Evolutionary conservation across 2,329 filamentous ascomycete species (phyloP), one percentile per base, ranked within the genome.

Genomic region (Blumeria hordei): DNA sequence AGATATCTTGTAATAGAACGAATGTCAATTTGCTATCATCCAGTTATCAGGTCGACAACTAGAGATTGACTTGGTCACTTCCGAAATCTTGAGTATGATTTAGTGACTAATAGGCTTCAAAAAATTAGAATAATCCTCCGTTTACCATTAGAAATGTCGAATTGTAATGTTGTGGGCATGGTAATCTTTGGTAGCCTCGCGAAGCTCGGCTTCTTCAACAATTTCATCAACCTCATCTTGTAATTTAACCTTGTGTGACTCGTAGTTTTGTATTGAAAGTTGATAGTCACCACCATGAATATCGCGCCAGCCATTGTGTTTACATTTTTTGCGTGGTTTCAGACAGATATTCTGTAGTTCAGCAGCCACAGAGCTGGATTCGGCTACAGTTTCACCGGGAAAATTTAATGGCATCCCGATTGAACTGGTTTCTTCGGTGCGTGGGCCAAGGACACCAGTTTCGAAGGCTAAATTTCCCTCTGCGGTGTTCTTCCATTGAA

Each of bases 121-220:
- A 43, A 43, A 8, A 6, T 43, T 43, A n/a, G 18, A 43, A 9
- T 12, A n/a, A 43, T 7, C 14, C 18, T 14, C 7, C 14, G 18
- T 5, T 6, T 43, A 43, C 14, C 6, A 8, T 57, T 53, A 62
- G 44, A 62, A 62, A 33, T 61, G 58, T 53, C 58, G 57, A 10
- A 55, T 57, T 3, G 58, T 59, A 14, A 57, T 47, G 21, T 65
- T 64, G 32, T 64, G 58, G 28, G 60, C 59, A 55, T 64, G 57
- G 39, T 63, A 64, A 18, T 58, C 59, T 54, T 61, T 62, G 1
- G 58, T 63, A 10, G 62, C 60, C 57, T 64, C 62, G 21, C 63
- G 59, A 12, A 58, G 59, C 58, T 65, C 63, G 3, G 63, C 63
- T 53, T 62, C 60, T 16, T 64, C 62, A 35, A 63, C 58, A 36